Evolutionary conservation across 306 rosid genomes (phyloP).

Genomic region (Fragaria vesca): DNA sequence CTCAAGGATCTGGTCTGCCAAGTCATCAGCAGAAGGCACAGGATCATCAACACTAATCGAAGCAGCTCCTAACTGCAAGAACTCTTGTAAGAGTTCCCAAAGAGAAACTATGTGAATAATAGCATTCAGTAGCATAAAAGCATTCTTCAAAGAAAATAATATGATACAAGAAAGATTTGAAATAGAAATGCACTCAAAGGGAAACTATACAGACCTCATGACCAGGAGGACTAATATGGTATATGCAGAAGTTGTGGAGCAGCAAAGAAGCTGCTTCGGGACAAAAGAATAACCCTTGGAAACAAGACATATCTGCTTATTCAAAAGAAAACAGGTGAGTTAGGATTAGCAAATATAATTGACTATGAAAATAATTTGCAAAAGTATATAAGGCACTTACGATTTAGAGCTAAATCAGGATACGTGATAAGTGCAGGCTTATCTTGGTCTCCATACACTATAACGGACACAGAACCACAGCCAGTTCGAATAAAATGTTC

Average conservation of each 20-base stretch:
- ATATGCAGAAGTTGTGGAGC: constrained; percentile 93
- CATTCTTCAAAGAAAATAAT: background rate
- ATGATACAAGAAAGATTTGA: background rate
- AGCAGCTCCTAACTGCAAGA: constrained; percentile 97
- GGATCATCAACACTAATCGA: constrained; percentile 61
- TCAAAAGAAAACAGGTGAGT: constrained; percentile 1
- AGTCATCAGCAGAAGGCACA: constrained; percentile 70
- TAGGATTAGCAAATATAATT: background rate
- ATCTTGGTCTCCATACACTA: constrained; percentile 78
- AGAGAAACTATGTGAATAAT: constrained; percentile 58
- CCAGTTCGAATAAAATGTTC: constrained; percentile 75
- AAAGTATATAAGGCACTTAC: constrained; percentile 41
- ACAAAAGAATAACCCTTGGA: constrained; percentile 93
- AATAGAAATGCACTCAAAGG: constrained; percentile 20
- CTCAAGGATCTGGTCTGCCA: constrained; percentile 85
- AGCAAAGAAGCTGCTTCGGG: constrained; percentile 92
- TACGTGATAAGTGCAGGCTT: constrained; percentile 87
- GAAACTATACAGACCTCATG: constrained; percentile 76
- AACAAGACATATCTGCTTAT: constrained; percentile 77
- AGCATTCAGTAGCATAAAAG: constrained; percentile 30
- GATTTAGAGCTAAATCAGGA: constrained; percentile 87
- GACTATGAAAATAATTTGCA: background rate
- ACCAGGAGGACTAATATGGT: constrained; percentile 94
- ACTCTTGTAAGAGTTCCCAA: constrained; percentile 72
- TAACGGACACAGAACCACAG: constrained; percentile 83